Percentiles rank a stretch among this genome's conserved stretches.
Conservation (phyloP, 1,284 basidiomycete species). For the Leccinum pseudoinsigne region DNA sequence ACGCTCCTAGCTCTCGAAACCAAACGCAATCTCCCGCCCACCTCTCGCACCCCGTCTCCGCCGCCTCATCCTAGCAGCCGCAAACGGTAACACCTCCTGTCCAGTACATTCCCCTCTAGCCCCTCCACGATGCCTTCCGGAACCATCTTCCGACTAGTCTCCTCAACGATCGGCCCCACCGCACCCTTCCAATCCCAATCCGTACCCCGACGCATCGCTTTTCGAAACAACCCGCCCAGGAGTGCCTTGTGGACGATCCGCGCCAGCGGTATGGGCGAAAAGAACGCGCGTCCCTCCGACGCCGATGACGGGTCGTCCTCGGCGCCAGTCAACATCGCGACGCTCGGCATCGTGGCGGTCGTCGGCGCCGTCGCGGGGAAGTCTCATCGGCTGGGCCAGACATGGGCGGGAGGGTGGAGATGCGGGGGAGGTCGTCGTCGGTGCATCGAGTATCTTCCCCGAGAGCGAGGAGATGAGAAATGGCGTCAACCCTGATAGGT, state of each 20-base stretch:
- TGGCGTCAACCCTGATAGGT: conserved; percentile 14
- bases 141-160: conserved; percentile 26
- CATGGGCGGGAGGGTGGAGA: neutral
- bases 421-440: conserved; percentile 11
- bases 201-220: conserved; percentile 14
- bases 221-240: conserved; percentile 25
- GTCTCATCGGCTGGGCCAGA: neutral
- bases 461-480: conserved; percentile 26
- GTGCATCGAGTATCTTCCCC: conserved; percentile 5
- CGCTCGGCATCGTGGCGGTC: conserved; percentile 17
- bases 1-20: conserved; percentile 13
- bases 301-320: neutral
- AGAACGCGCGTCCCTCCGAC: conserved; percentile 3
- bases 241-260: conserved; percentile 27
- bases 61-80: conserved; percentile 28
- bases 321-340: conserved; percentile 22
- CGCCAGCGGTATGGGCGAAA: conserved; percentile 23
- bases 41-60: conserved; percentile 23
- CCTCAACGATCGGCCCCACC: conserved; percentile 14
- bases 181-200: conserved; percentile 28
- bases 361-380: neutral
- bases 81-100: conserved; percentile 19
- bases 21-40: conserved; percentile 23
- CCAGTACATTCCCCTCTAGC: neutral
- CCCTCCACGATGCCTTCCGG: conserved; percentile 6